Percentiles rank a stretch among this genome's conserved stretches.
These are phyloP conservation scores for Boechera retrofracta DNA, from an alignment of 345 rosid genomes.

Conservation along the genomic window DNA sequence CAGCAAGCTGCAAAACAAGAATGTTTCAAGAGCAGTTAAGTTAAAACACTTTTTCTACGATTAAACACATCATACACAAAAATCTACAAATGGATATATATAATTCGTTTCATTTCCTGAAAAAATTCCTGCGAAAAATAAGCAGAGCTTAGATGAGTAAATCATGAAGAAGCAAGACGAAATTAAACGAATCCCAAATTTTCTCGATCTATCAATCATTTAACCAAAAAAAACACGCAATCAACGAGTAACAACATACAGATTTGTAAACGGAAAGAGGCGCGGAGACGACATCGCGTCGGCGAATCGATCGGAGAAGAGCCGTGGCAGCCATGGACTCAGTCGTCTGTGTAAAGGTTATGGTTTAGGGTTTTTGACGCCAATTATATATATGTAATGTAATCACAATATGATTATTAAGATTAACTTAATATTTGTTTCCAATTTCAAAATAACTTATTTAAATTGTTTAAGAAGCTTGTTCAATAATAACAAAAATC, in stretches of 20 bases:
- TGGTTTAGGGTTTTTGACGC: too few species aligned
- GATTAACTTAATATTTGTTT: too few species aligned
- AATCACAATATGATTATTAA: too few species aligned
- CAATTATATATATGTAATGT: too few species aligned
- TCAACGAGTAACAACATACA: slow-evolving; percentile 48
- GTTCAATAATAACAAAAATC: too few species aligned
- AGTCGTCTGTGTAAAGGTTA: not conserved
- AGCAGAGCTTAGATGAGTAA: slow-evolving; percentile 1
- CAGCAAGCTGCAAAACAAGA: slow-evolving; percentile 43
- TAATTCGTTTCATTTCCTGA: not conserved
- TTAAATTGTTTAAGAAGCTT: too few species aligned
- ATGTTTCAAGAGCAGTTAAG: not conserved
- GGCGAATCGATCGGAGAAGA: slow-evolving; percentile 70
- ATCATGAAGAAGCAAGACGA: not conserved
- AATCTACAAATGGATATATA: not conserved
- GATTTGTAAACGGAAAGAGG: slow-evolving; percentile 66
- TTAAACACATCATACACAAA: not conserved
- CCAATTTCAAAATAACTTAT: too few species aligned
- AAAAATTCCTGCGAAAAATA: not conserved
- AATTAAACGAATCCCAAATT: slow-evolving; percentile 1
- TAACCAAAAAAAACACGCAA: not conserved
- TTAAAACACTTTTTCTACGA: not conserved
- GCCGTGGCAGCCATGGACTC: slow-evolving; percentile 65
- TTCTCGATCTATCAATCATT: slow-evolving; percentile 11
- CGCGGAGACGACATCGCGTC: slow-evolving; percentile 65